A percentile compares a stretch with the other conserved stretches of the same genome.
Evolutionary conservation across 345 rosid species (phyloP).

Genomic region (Noccaea bulbosa): DNA sequence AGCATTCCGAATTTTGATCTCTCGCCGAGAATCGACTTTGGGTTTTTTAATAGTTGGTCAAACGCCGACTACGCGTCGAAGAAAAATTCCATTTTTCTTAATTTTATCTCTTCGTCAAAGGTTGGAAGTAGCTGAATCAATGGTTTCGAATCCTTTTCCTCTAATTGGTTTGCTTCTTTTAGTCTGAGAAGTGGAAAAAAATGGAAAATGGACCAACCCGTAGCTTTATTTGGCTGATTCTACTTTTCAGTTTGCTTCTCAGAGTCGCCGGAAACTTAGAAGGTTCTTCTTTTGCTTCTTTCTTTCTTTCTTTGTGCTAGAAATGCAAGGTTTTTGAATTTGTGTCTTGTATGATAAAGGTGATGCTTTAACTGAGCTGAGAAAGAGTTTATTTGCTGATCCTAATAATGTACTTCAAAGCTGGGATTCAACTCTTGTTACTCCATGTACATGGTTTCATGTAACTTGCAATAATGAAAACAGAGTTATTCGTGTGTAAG

Average conservation of each 20-base stretch:
- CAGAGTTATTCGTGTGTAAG: slow-evolving; percentile 84
- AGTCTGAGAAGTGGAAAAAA: background rate
- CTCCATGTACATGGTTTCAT: slow-evolving; percentile 89
- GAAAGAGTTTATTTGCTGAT: slow-evolving; percentile 55
- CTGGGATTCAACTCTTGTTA: slow-evolving; percentile 81
- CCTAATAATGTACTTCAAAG: slow-evolving; percentile 73
- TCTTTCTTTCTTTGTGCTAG: background rate
- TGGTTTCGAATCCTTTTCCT: background rate
- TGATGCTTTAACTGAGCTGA: slow-evolving; percentile 70
- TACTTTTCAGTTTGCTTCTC: slow-evolving; percentile 46
- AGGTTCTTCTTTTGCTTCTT: slow-evolving; percentile 46
- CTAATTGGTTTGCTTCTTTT: slow-evolving; percentile 12
- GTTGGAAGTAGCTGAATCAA: background rate
- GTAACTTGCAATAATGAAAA: slow-evolving; percentile 74
- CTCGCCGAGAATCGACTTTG: slow-evolving; percentile 7
- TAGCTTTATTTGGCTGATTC: slow-evolving; percentile 44
- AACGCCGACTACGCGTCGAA: slow-evolving; percentile 23
- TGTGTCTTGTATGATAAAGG: slow-evolving; percentile 44
- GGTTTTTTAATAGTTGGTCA: slow-evolving; percentile 19
- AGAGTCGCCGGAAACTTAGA: slow-evolving; percentile 62
- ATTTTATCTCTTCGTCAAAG: background rate
- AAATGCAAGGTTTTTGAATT: background rate
- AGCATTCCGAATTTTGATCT: background rate
- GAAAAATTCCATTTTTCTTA: background rate
- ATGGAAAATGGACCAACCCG: slow-evolving; percentile 35